A percentile compares a stretch with the other conserved stretches of the same genome.
phyloP scores from a whole-genome alignment of 148 eudicot genomes.

The Euryodendron excelsum region DNA sequence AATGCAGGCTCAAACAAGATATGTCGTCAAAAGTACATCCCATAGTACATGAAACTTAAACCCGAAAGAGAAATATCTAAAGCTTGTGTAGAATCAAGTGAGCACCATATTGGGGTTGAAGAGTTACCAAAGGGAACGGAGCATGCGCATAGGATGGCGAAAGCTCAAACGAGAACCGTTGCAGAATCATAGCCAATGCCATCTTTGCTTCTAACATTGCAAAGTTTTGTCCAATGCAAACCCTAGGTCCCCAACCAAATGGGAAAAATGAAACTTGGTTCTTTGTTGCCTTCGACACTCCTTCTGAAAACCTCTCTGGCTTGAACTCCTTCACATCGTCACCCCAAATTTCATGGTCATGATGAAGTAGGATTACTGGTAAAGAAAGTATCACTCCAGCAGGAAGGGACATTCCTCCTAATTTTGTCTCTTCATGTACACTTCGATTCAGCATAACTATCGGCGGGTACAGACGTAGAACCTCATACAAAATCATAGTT shows the following conservation, averaged over 20 bases:
- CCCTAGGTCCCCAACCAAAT: conserved; percentile 17
- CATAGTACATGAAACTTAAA: not conserved
- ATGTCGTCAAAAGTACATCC: not conserved
- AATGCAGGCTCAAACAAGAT: too few species aligned
- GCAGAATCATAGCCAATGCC: conserved; percentile 18
- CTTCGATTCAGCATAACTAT: not conserved
- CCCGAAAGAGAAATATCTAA: not conserved
- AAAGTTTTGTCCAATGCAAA: conserved; percentile 24
- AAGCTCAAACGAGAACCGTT: conserved; percentile 18
- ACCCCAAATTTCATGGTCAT: conserved; percentile 18
- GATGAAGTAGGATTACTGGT: conserved; percentile 12
- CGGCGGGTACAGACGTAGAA: conserved; percentile 21
- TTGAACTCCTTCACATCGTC: conserved; percentile 16
- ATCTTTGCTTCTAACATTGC: conserved; percentile 19
- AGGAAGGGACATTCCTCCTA: conserved; percentile 12
- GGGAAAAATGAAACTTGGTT: conserved; percentile 15
- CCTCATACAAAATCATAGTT: conserved; percentile 20
- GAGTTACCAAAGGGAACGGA: not conserved
- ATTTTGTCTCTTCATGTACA: conserved; percentile 12
- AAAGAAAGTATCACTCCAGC: not conserved
- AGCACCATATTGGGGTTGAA: conserved; percentile 26
- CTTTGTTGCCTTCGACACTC: conserved; percentile 16
- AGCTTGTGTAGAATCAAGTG: conserved; percentile 17
- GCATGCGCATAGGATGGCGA: conserved; percentile 22
- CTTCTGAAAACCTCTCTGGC: conserved; percentile 22